Evolutionary conservation across 352 stramenopile genomes (phyloP).

Genomic region (Phytophthora rubi): DNA sequence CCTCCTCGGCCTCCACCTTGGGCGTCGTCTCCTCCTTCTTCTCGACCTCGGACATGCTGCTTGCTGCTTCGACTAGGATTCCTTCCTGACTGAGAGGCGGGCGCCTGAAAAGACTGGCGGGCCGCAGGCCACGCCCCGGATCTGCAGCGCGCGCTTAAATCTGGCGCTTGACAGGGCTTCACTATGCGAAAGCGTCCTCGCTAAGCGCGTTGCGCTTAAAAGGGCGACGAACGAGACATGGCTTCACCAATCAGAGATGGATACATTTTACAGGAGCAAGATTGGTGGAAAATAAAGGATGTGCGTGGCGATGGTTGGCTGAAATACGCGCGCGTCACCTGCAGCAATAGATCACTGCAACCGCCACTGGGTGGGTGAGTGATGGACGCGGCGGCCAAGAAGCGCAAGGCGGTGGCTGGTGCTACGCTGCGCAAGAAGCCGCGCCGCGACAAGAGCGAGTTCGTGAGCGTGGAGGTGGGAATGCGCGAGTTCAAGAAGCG

Average conservation of each 20-base stretch:
- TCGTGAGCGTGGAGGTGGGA: constrained; percentile 74
- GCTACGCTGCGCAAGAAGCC: constrained; percentile 37
- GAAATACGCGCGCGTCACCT: background rate
- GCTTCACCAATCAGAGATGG: background rate
- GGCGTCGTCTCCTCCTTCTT: constrained; percentile 74
- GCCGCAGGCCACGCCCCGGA: background rate
- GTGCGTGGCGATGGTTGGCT: background rate
- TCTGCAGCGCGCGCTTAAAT: constrained; percentile 48
- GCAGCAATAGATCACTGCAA: background rate
- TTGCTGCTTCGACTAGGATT: constrained; percentile 8
- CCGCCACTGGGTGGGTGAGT: background rate
- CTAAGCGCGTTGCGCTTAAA: constrained; percentile 20
- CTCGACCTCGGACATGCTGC: constrained; percentile 63
- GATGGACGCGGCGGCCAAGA: constrained; percentile 39
- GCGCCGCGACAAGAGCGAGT: constrained; percentile 64
- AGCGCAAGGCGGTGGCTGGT: constrained; percentile 28
- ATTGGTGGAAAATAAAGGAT: background rate
- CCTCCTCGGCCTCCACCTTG: constrained; percentile 65
- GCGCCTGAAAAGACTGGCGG: constrained; percentile 37
- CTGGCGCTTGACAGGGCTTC: background rate
- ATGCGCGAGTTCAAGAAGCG: constrained; percentile 76
- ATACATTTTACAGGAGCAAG: background rate
- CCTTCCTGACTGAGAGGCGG: constrained; percentile 29
- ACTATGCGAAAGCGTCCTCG: background rate
- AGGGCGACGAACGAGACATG: background rate